Evolutionary conservation across 306 rosid genomes (phyloP).

Genomic region (Dicorynia guianensis): DNA sequence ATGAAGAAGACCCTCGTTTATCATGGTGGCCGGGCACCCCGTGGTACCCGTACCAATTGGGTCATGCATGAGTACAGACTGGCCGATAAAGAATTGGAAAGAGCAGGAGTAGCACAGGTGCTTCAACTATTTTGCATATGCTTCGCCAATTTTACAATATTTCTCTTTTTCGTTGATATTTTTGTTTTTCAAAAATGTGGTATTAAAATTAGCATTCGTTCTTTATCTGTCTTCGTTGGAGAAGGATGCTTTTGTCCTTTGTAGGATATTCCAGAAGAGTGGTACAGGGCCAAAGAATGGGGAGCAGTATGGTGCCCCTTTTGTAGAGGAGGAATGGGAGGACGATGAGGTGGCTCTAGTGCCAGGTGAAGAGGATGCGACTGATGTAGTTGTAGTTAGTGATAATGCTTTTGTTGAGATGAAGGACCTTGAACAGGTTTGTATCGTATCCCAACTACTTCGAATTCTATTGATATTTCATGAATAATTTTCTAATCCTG

Average conservation of each 20-base stretch:
- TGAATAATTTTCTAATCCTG: neutral
- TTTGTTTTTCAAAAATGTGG: neutral
- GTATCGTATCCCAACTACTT: conserved; percentile 1
- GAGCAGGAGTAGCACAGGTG: conserved; percentile 63
- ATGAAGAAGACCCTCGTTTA: conserved; percentile 96
- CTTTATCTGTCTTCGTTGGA: conserved; percentile 44
- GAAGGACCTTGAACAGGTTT: conserved; percentile 67
- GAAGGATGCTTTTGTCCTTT: conserved; percentile 85
- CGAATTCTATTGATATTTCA: neutral
- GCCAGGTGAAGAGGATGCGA: conserved; percentile 36
- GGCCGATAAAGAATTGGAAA: conserved; percentile 62
- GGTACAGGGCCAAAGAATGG: conserved; percentile 95
- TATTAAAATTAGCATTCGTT: conserved; percentile 35
- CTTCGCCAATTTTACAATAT: neutral
- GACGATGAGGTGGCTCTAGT: conserved; percentile 51
- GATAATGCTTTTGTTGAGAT: conserved; percentile 48
- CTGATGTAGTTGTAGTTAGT: conserved; percentile 23
- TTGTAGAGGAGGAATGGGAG: conserved; percentile 90
- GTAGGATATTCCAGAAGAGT: conserved; percentile 96
- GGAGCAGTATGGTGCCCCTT: conserved; percentile 94
- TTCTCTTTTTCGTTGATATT: no score
- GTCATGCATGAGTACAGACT: conserved; percentile 95
- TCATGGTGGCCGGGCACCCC: conserved; percentile 84
- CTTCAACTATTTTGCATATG: no score
- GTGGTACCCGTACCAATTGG: conserved; percentile 82